Percentiles rank a stretch among this genome's conserved stretches.
Evolutionary conservation across 2,329 filamentous ascomycete genomes (phyloP).

Genomic region (Dryadomyces quercivorus): DNA sequence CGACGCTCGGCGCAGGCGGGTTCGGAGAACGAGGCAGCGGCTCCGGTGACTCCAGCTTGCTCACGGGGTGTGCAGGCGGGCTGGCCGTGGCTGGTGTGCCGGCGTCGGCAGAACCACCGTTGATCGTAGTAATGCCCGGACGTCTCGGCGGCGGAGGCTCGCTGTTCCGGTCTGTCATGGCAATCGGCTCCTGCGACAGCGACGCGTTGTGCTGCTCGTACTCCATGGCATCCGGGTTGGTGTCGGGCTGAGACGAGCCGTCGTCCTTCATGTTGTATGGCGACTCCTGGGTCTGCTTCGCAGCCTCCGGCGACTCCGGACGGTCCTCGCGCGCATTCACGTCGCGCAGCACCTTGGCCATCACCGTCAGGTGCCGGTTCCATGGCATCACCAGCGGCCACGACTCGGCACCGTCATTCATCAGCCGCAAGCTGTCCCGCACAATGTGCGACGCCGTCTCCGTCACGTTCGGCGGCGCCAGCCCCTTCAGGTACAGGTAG

Average conservation of each 20-base stretch:
- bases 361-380: constrained; percentile 47
- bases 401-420: constrained; percentile 44
- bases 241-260: constrained; percentile 39
- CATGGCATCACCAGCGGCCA: constrained; percentile 49
- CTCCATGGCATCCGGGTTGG: constrained; percentile 43
- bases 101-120: constrained; percentile 38
- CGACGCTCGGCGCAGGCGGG: constrained; percentile 19
- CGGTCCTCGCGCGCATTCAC: constrained; percentile 27
- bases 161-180: constrained; percentile 34
- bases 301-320: constrained; percentile 22
- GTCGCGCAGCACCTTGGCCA: constrained; percentile 47
- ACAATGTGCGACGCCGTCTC: constrained; percentile 47
- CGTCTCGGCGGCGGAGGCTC: constrained; percentile 40
- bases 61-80: constrained; percentile 17
- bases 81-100: constrained; percentile 35
- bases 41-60: constrained; percentile 22
- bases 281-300: constrained; percentile 19
- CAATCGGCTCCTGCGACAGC: constrained; percentile 20
- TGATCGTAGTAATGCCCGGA: constrained; percentile 45
- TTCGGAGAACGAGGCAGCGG: constrained; percentile 16
- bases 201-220: constrained; percentile 34
- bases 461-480: constrained; percentile 42
- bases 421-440: constrained; percentile 44
- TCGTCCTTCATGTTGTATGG: constrained; percentile 40
- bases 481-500: constrained; percentile 48